Conservation (phyloP, 1,284 basidiomycete species). For the Apiotrichum domesticum region DNA sequence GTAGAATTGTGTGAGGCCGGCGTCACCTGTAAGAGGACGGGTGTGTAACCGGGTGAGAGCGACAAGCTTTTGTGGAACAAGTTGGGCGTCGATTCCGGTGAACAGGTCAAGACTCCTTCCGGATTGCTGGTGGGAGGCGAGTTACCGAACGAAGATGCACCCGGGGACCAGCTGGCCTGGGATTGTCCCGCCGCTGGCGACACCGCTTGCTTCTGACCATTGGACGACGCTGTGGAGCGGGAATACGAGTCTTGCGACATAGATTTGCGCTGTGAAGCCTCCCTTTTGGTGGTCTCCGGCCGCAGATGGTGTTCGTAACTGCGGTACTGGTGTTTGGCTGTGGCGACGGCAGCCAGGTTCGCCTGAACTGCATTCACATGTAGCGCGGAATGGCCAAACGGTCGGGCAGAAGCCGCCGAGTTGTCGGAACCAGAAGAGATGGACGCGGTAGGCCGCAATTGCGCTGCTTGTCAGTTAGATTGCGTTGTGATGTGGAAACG, state of each 20-base stretch:
- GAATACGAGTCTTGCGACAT: too few species aligned
- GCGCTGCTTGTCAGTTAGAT: slow-evolving; percentile 12
- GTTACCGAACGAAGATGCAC: too few species aligned
- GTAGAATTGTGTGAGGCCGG: neutral
- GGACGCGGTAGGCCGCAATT: slow-evolving; percentile 23
- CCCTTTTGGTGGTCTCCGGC: slow-evolving; percentile 6
- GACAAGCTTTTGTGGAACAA: neutral
- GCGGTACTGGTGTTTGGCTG: slow-evolving; percentile 22
- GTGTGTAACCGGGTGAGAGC: too few species aligned
- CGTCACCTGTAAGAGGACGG: neutral
- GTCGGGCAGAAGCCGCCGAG: slow-evolving; percentile 3
- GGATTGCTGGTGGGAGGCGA: too few species aligned
- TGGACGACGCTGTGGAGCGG: too few species aligned
- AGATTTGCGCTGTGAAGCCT: too few species aligned
- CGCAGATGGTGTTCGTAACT: slow-evolving; percentile 31
- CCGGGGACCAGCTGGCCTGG: too few species aligned
- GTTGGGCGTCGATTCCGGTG: neutral
- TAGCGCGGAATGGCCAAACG: slow-evolving; percentile 3
- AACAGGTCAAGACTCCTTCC: neutral
- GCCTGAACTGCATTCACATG: slow-evolving; percentile 5
- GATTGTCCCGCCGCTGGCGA: too few species aligned
- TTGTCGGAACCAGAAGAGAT: slow-evolving; percentile 15
- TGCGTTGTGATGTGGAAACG: slow-evolving; percentile 2
- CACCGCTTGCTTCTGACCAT: too few species aligned
- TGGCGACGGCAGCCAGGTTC: slow-evolving; percentile 5